These are phyloP conservation scores for Penicillium vulpinum DNA, from an alignment of 2,329 filamentous ascomycete genomes.

Conservation along the genomic window DNA sequence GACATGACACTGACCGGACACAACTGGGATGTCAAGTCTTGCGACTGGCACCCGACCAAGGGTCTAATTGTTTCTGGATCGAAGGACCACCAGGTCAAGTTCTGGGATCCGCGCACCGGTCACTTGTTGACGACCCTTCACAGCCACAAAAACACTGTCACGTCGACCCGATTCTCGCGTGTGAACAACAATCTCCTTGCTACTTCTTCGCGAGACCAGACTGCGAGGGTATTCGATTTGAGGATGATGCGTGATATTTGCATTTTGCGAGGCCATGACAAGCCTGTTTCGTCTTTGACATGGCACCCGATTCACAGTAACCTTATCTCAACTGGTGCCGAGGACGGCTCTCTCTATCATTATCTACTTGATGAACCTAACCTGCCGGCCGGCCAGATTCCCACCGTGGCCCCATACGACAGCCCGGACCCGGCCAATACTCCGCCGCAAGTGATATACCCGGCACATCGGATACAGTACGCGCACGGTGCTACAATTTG, in stretches of 20 bases:
- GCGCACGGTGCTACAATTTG: slow-evolving; percentile 96
- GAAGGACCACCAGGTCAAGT: slow-evolving; percentile 94
- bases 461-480: slow-evolving; percentile 80
- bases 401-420: slow-evolving; percentile 80
- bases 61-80: slow-evolving; percentile 92
- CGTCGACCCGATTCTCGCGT: slow-evolving; percentile 86
- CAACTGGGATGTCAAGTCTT: slow-evolving; percentile 95
- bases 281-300: slow-evolving; percentile 86
- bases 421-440: slow-evolving; percentile 75
- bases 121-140: slow-evolving; percentile 91
- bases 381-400: slow-evolving; percentile 69
- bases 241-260: slow-evolving; percentile 98
- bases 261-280: slow-evolving; percentile 89
- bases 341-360: slow-evolving; percentile 86
- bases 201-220: slow-evolving; percentile 90
- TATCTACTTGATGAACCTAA: slow-evolving; percentile 97
- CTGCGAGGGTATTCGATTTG: slow-evolving; percentile 88
- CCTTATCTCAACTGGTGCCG: slow-evolving; percentile 84
- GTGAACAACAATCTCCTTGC: slow-evolving; percentile 81
- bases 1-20: slow-evolving; percentile 88
- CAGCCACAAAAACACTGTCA: slow-evolving; percentile 96
- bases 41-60: slow-evolving; percentile 97
- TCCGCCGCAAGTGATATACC: slow-evolving; percentile 85
- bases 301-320: slow-evolving; percentile 95
- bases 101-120: slow-evolving; percentile 94